Evolutionary conservation across 345 rosid genomes (phyloP).

Genomic region (Euclidium syriacum): DNA sequence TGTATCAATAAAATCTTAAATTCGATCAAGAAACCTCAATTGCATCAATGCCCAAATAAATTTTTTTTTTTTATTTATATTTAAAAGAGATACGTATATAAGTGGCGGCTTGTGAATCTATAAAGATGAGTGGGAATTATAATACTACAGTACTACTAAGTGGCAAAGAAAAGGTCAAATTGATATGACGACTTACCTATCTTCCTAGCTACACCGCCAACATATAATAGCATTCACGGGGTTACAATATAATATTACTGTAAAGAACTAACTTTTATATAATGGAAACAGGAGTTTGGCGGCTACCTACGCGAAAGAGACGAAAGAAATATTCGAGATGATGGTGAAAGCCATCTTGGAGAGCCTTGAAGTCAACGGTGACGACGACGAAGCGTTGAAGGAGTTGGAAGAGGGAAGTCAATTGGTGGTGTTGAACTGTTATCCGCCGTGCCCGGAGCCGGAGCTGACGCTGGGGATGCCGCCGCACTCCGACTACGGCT

Average conservation of each 20-base stretch:
- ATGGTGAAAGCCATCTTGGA: conserved; percentile 69
- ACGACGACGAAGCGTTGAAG: conserved; percentile 29
- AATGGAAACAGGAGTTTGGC: conserved; percentile 46
- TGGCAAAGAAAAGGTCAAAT: conserved; percentile 15
- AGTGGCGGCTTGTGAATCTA: conserved; percentile 26
- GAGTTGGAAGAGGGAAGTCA: conserved; percentile 70
- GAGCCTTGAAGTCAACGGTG: conserved; percentile 37
- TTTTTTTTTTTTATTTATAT: no score
- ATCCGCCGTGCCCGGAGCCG: conserved; percentile 85
- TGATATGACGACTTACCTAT: conserved; percentile 4
- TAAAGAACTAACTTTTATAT: neutral
- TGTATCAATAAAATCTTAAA: no score
- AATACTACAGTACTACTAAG: neutral
- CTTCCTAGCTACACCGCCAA: neutral
- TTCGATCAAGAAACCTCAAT: neutral
- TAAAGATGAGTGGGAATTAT: neutral
- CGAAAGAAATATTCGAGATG: conserved; percentile 48
- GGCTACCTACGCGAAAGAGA: conserved; percentile 61
- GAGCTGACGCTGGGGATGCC: conserved; percentile 89
- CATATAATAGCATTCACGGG: conserved; percentile 20
- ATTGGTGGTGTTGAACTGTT: conserved; percentile 65
- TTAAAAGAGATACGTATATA: neutral
- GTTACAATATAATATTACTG: neutral
- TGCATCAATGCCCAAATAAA: no score
- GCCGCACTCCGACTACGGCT: conserved; percentile 88